Base-by-base conservation (phyloP, 2,329 filamentous ascomycete species). In the Fusarium incarnatum region DNA sequence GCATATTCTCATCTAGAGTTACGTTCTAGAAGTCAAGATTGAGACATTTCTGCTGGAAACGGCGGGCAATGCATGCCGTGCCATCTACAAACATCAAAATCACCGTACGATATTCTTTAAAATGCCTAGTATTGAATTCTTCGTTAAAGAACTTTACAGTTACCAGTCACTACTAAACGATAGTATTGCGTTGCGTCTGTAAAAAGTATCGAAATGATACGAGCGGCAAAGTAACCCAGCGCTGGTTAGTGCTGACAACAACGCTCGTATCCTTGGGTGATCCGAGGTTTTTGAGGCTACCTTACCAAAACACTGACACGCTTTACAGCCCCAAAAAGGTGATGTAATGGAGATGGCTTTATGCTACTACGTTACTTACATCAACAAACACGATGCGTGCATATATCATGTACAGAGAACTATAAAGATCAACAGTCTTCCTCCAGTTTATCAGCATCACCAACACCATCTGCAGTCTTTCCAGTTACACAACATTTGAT, bases 161-260 rank as follows among this genome's bases (percentile, higher is more conserved):
- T 13, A 22, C 11, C 8, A 6, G 3, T 18, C 20, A 45, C 11
- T 11, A 30, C 44, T 9, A 3, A 12, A 13, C 20, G 22, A 15
- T 11, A 22, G 16, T 8, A n/a, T 15, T 15, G 9, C 15, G 8
- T 18, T 15, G 8, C 15, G 10, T 18, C 18, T 44, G 18, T 5
- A 10, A 10, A 23, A 12, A n/a, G 11, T 16, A 4, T 8, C 20
- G 16, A 3, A 13, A 44, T 13, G 6, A 58, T 53, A 42, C 37
- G 56, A 27, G 47, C 28, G 32, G 48, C 27, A 41, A 23, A 22
- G 27, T 22, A 22, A 20, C 12, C 34, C 27, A 48, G 25, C 15
- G 20, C 48, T 54, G 41, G 47, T 44, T 54, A 58, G 56, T 44
- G 56, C 56, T 58, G 56, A 58, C 47, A 22, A 57, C n/a, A 25